Evolutionary conservation across 495 filamentous ascomycete species (phyloP).

Genomic region (Rhypophila decipiens): DNA sequence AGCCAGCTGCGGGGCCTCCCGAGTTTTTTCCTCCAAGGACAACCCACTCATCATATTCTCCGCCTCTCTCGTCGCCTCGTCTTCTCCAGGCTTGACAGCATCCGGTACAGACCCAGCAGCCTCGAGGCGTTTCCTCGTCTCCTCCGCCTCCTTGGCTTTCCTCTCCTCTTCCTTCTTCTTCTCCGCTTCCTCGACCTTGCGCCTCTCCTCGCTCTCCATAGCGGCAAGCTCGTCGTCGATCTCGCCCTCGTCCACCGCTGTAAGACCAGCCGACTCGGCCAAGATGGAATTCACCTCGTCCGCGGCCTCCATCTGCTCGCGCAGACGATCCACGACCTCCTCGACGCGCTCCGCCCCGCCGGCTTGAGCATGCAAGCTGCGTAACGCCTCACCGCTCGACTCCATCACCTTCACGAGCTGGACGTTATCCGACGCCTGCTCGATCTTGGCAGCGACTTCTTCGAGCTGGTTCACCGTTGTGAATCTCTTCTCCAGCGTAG

Average conservation of each 20-base stretch:
- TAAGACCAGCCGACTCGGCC: slow-evolving; percentile 45
- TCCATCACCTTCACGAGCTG: slow-evolving; percentile 77
- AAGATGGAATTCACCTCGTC: slow-evolving; percentile 78
- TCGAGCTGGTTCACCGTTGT: slow-evolving; percentile 75
- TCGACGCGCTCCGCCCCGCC: slow-evolving; percentile 75
- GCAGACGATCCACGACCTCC: slow-evolving; percentile 62
- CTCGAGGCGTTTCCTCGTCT: slow-evolving; percentile 31
- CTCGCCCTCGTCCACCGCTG: slow-evolving; percentile 73
- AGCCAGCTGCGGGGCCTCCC: slow-evolving; percentile 2
- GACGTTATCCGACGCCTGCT: slow-evolving; percentile 78
- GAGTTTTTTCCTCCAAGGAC: slow-evolving; percentile 24
- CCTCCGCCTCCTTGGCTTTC: slow-evolving; percentile 22
- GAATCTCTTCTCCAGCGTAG: slow-evolving; percentile 59
- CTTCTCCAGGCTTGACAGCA: slow-evolving; percentile 13
- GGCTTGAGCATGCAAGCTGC: slow-evolving; percentile 63
- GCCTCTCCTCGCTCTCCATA: slow-evolving; percentile 61
- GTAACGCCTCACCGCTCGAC: slow-evolving; percentile 62
- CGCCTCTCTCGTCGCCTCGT: slow-evolving; percentile 12
- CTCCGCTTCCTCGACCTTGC: slow-evolving; percentile 49
- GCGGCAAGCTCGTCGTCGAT: slow-evolving; percentile 83
- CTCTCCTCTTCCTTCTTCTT: slow-evolving; percentile 20
- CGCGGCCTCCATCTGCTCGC: slow-evolving; percentile 72
- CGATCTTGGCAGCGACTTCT: slow-evolving; percentile 69
- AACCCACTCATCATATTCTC: slow-evolving; percentile 28
- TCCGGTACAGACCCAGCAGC: slow-evolving; percentile 25